These are phyloP conservation scores for Coccomyxa sp. DNA, from an alignment of 139 green algal species.

Conservation along the genomic window DNA sequence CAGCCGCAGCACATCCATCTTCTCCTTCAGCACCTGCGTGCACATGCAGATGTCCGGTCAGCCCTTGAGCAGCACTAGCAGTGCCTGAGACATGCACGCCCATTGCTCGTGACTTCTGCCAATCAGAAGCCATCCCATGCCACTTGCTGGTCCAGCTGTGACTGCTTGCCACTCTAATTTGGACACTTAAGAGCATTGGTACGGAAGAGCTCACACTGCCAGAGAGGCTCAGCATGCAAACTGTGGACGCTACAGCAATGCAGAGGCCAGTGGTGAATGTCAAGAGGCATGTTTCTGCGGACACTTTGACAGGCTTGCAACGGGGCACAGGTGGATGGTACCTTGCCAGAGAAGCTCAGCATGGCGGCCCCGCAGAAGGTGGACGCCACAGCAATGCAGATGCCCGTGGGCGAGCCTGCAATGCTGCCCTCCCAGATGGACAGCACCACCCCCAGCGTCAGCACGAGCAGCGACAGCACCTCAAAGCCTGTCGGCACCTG, in stretches of 20 bases:
- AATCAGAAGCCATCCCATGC: no score
- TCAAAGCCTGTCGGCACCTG: conserved; percentile 29
- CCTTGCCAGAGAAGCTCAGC: conserved; percentile 43
- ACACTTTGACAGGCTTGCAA: background rate
- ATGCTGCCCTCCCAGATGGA: conserved; percentile 39
- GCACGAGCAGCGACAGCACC: conserved; percentile 32
- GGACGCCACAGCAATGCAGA: conserved; percentile 26
- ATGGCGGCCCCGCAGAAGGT: conserved; percentile 36
- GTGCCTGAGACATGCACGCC: no score
- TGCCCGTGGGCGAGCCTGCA: conserved; percentile 22
- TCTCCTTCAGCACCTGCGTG: conserved; percentile 39
- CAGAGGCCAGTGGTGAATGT: no score
- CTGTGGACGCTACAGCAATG: background rate
- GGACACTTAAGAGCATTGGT: no score
- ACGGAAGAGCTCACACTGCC: no score
- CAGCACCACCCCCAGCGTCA: conserved; percentile 47
- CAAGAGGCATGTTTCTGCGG: background rate
- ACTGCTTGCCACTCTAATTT: no score
- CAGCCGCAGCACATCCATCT: conserved; percentile 61
- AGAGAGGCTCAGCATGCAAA: no score
- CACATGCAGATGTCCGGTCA: no score
- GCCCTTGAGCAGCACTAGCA: no score
- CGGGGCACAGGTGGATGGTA: background rate
- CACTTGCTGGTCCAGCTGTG: no score
- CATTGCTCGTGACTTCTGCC: no score